Percentiles rank a stretch among this genome's conserved stretches.
Conservation (phyloP, 108 stramenopile species). For the Mediolabrus comicus region DNA sequence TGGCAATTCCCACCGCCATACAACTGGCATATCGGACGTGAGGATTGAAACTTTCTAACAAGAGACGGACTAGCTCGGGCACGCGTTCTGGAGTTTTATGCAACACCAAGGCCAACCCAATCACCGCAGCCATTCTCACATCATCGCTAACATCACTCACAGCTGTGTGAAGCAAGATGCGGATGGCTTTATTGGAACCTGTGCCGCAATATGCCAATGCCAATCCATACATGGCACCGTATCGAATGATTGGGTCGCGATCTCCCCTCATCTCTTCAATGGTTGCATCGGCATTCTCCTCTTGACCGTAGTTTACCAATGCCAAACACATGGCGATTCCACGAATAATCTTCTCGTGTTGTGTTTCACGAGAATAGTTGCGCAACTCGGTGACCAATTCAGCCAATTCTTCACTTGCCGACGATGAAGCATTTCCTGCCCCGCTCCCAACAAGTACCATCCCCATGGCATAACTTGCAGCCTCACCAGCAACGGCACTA, state of each 20-base stretch:
- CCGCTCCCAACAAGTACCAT: conserved; percentile 93
- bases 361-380: conserved; percentile 94
- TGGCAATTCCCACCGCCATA: conserved; percentile 98
- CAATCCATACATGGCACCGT: conserved; percentile 96
- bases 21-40: conserved; percentile 99
- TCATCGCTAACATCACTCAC: conserved; percentile 98
- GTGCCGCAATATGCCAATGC: conserved; percentile 98
- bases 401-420: conserved; percentile 68
- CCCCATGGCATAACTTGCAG: conserved; percentile 97
- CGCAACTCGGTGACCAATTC: conserved; percentile 89
- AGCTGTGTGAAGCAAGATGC: conserved; percentile 95
- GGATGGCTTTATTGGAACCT: conserved; percentile 94
- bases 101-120: conserved; percentile 96
- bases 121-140: conserved; percentile 98
- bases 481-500: conserved; percentile 98
- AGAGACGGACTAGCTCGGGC: conserved; percentile 87
- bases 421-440: conserved; percentile 68
- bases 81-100: conserved; percentile 96
- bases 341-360: conserved; percentile 99
- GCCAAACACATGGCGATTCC: conserved; percentile 96
- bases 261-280: conserved; percentile 95
- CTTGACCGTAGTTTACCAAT: conserved; percentile 93
- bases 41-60: conserved; percentile 98
- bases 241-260: conserved; percentile 97
- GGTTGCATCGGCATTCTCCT: conserved; percentile 94